Base-by-base conservation (phyloP, 225 moss, liverwort and hornwort species). In the Pseudoscleropodium purum region DNA sequence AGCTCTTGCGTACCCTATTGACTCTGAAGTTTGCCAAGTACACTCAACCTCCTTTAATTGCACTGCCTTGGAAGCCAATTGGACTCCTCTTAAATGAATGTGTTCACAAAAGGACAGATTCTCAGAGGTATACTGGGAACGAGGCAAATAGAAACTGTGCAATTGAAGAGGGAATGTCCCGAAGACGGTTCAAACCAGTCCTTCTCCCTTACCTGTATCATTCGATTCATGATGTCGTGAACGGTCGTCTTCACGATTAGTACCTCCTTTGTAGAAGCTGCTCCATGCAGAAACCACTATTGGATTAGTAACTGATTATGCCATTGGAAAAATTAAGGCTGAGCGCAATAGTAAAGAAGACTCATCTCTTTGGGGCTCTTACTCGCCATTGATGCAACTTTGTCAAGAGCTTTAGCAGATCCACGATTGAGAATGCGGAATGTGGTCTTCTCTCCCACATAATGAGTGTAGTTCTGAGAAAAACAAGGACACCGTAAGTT, bases 371-470 rank as follows among this genome's bases (percentile, higher is more conserved):
- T 63, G 74, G 49, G 47, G 37, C 15, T 79, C 90, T 83, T 83
- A 95, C 95, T 91, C 34, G 85, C 84, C 79, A 94, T 84, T 67
- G 85, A 75, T 81, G 93, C 95, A 89, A 94, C 94, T 92, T 93
- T 93, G 89, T 94, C 95, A 51, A 95, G 88, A 86, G 95, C 95
- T 91, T 94, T 95, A 30, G 94, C 94, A 77, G 94, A 93, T 83
- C 95, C 95, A 81, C 95, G 94, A 90, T 95, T 95, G 59, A 95
- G 84, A 72, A 95, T 92, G 79, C 95, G 94, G 73, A 93, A 95
- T 79, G 94, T 94, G 56, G 92, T 90, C 86, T 87, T 94, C 84
- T 79, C 68, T 73, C 94, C 94, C 75, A 95, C 95, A 37, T 86
- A 88, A 52, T 76, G 91, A 37, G 91, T 92, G 89, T 92, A 94